Base-by-base conservation (phyloP, 2,329 filamentous ascomycete genomes). In the Ophiostoma quercus region DNA sequence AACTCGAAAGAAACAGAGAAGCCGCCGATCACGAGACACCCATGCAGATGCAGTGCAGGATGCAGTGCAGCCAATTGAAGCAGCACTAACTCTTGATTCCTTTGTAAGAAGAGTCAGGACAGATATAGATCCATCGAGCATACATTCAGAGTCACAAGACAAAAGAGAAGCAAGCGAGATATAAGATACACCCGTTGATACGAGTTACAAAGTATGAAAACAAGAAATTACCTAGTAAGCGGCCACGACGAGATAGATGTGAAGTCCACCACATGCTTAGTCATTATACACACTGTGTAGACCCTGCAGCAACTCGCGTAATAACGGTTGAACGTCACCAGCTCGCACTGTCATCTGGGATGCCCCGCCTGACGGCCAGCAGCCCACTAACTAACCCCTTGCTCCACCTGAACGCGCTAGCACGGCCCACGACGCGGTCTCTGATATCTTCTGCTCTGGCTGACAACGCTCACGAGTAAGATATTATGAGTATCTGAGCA, bases 371-470 rank as follows among this genome's bases (percentile, higher is more conserved):
- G 57, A 32, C 57, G 11, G 14, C 57, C 57, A 32, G 22, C 25
- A 62, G 57, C 25, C 25, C 25, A 62, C 57, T 32, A 32, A 62
- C 57, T 11, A 62, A 32, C 25, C 25, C 54, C 54, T 60, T 60
- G 57, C 57, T 32, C 51, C n/a, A 57, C 51, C n/a, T 12, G n/a
- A 57, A 25, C 51, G 51, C 51, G 51, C 51, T 57, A 57, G 51
- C 11, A 57, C n/a, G 22, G 51, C 22, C 51, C 51, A 57, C 22
- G 22, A 57, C 51, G 51, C 51, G 51, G 51, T 57, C 51, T 57
- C 3, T 57, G 9, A 57, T 25, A 57, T 57, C 51, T 22, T 57
- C 43, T 47, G 16, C 4, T 47, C 19, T 47, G 43, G 43, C 41
- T 47, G 43, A 47, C 43, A 47, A 29, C 25, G 25, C 25, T 29